These are phyloP conservation scores for Orbilia blumenaviensis DNA, from an alignment of 2,329 filamentous ascomycete genomes.

Conservation along the genomic window DNA sequence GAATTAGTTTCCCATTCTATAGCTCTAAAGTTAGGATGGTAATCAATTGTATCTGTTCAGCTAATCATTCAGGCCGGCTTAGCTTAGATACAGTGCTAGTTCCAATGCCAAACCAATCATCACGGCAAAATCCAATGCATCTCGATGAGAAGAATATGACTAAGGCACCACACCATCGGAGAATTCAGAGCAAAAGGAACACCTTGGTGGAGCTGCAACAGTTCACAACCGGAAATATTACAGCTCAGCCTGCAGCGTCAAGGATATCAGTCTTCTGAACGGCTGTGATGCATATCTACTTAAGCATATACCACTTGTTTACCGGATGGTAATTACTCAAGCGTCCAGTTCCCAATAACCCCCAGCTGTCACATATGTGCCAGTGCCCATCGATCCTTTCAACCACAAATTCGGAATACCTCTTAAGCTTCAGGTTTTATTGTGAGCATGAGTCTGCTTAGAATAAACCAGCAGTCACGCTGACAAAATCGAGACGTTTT, in stretches of 20 bases:
- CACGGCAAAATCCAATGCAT: background rate
- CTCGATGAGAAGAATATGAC: background rate
- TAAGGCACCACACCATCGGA: constrained; percentile 15
- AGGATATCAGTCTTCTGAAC: background rate
- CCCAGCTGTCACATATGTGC: no score
- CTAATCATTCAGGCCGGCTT: constrained; percentile 9
- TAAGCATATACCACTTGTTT: no score
- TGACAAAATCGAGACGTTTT: constrained; percentile 3
- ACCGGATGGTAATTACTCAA: no score
- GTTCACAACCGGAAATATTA: constrained; percentile 31
- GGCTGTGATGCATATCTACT: no score
- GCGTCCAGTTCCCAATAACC: no score
- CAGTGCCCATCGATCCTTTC: no score
- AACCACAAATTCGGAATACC: no score
- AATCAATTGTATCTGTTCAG: background rate
- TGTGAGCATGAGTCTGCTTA: background rate
- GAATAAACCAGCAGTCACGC: background rate
- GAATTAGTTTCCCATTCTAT: no score
- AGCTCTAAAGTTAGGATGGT: no score
- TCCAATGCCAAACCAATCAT: background rate
- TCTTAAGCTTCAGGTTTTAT: no score
- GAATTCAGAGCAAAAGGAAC: constrained; percentile 7
- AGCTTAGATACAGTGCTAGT: background rate
- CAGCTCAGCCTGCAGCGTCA: constrained; percentile 16
- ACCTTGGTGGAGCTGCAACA: constrained; percentile 16